Percentiles rank a stretch among this genome's conserved stretches.
phyloP scores from a whole-genome alignment of 306 rosid species.

The Vigna nakashimae region DNA sequence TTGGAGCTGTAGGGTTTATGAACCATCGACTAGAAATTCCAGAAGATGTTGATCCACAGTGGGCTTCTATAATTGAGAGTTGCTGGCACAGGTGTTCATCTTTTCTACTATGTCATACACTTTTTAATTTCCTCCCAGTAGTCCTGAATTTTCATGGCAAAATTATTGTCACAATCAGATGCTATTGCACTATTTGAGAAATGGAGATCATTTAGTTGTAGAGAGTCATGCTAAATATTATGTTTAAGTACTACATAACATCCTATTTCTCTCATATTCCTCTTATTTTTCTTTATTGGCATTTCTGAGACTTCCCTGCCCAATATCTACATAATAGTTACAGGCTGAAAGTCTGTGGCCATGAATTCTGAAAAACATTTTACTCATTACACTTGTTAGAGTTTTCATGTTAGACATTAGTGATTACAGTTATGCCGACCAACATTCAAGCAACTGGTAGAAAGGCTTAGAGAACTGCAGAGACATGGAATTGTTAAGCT shows the following conservation, averaged over 20 bases:
- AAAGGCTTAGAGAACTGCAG: constrained; percentile 76
- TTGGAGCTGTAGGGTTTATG: constrained; percentile 99
- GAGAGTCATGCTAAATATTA: neutral
- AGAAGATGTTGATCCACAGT: constrained; percentile 80
- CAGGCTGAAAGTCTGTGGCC: neutral
- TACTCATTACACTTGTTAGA: neutral
- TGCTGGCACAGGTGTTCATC: constrained; percentile 84
- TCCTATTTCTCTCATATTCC: neutral
- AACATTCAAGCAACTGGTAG: constrained; percentile 79
- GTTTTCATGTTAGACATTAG: neutral
- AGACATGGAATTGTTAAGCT: constrained; percentile 17
- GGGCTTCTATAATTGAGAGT: constrained; percentile 88
- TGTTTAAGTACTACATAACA: neutral
- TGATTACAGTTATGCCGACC: constrained; percentile 56
- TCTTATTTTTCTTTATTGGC: neutral
- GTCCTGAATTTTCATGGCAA: constrained; percentile 6
- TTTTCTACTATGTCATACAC: constrained; percentile 20
- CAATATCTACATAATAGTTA: neutral
- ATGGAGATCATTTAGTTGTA: neutral
- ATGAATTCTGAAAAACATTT: neutral
- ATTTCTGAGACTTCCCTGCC: neutral
- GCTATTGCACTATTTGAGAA: neutral
- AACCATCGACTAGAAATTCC: constrained; percentile 95
- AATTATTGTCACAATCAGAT: constrained; percentile 23
- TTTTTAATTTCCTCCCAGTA: constrained; percentile 16